Evolutionary conservation across 257 asterid species (phyloP), one percentile per base, ranked within the genome.

Genomic region (Oldenlandia corymbosa): DNA sequence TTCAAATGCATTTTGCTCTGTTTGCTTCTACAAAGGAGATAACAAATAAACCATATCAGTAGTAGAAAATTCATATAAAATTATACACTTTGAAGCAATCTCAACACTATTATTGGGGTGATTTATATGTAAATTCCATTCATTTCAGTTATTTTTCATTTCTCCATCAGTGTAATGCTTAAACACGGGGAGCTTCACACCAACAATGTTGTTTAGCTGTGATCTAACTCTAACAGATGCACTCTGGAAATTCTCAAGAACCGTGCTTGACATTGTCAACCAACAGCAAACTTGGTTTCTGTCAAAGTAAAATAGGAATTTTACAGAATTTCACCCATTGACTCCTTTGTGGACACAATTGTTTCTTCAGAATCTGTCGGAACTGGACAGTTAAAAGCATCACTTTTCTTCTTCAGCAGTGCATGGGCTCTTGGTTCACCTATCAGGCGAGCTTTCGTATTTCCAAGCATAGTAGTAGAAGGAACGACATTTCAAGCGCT

Each of bases 401-500:
- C 84, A 67, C 81, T 76, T 71, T 79, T 79, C 69, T 79, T 79
- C 78, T 79, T 79, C 51, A 79, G 81, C 62, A 79, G 58, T 4
- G 81, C 84, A 70, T 79, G 84, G 49, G 79, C 84, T 73, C 84
- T 76, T 42, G 84, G 76, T 34, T 81, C 84, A 48, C 84, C 84
- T 24, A 76, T 61, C 41, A 79, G 79, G 23, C 84, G 84, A 28
- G 79, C 81, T 58, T 79, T 79, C 72, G 76, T 45, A 13, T 67
- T 79, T 42, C 84, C 84, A 68, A 79, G 84, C 84, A 70, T 65
- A 0, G 84, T 79, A 43, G 76, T 81, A 23, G 81, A 76, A 27
- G 84, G 84, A 50, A 79, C 84, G 39, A 79, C 84, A 64, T 54
- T 69, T 60, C n/a, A 79, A 58, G 43, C 84, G 81, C 65, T 76